Percentiles rank a stretch among this genome's conserved stretches.
Evolutionary conservation across 2,329 filamentous ascomycete genomes (phyloP).

Genomic region (Alternaria hordeiaustralica): DNA sequence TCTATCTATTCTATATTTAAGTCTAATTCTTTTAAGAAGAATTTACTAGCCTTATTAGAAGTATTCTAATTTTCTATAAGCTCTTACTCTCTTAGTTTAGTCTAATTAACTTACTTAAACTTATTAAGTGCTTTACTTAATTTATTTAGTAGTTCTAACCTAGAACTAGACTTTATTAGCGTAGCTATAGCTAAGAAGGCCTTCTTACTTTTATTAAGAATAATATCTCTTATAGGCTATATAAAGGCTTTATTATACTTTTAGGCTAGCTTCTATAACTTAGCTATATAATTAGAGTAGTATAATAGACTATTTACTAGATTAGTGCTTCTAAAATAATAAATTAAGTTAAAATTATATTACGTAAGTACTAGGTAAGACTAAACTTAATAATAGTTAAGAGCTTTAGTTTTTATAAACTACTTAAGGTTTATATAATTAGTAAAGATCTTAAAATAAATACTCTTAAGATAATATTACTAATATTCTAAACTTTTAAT

Average conservation of each 20-base stretch:
- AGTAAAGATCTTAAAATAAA: background rate
- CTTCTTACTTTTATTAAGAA: background rate
- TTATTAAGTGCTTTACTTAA: background rate
- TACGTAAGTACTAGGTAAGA: background rate
- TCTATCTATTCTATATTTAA: background rate
- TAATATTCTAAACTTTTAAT: background rate
- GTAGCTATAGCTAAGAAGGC: background rate
- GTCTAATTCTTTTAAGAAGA: background rate
- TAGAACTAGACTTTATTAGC: background rate
- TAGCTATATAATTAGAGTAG: background rate
- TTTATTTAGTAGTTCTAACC: background rate
- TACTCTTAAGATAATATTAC: background rate
- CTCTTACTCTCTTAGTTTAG: background rate
- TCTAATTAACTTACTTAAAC: background rate
- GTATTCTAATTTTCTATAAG: background rate
- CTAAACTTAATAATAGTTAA: background rate
- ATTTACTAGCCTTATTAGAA: background rate
- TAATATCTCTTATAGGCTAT: background rate
- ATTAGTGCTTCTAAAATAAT: background rate
- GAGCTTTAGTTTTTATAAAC: background rate
- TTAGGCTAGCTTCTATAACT: background rate
- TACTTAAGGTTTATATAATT: background rate
- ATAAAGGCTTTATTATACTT: background rate
- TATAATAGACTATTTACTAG: background rate
- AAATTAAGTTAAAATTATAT: background rate